Evolutionary conservation across 73 alveolate species (phyloP).

Genomic region (Urostyla sp.): DNA sequence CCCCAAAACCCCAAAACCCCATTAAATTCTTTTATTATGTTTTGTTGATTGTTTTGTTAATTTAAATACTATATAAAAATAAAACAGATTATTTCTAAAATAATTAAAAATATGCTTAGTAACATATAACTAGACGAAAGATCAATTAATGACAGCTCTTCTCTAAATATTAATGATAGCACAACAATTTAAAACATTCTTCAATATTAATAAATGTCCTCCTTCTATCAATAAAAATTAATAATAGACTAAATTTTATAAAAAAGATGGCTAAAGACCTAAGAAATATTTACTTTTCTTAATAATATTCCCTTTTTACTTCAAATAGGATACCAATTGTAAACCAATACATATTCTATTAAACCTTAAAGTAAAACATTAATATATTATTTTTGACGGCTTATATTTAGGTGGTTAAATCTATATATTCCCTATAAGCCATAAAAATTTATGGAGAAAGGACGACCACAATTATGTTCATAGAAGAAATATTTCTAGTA

Average conservation of each 20-base stretch:
- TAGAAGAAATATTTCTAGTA: background rate
- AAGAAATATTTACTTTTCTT: slow-evolving; percentile 13
- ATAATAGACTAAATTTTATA: slow-evolving; percentile 12
- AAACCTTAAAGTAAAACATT: slow-evolving; percentile 22
- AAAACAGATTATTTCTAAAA: no score
- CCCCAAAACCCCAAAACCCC: no score
- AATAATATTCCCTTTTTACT: background rate
- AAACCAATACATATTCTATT: background rate
- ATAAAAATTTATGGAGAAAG: slow-evolving; percentile 41
- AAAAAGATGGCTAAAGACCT: slow-evolving; percentile 40
- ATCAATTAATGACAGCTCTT: no score
- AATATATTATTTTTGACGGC: background rate
- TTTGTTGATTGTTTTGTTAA: no score
- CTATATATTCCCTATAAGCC: background rate
- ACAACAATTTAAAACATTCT: no score
- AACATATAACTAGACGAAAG: no score
- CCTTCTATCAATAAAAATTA: no score
- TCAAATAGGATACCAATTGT: background rate
- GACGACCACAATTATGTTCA: slow-evolving; percentile 38
- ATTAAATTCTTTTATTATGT: no score
- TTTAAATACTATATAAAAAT: no score
- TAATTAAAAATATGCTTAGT: no score
- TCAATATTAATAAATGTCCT: no score
- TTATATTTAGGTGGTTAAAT: slow-evolving; percentile 38
- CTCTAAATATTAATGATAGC: no score